Base-by-base conservation (phyloP, 73 alveolate species). In the Paramecium tetraurelia region DNA sequence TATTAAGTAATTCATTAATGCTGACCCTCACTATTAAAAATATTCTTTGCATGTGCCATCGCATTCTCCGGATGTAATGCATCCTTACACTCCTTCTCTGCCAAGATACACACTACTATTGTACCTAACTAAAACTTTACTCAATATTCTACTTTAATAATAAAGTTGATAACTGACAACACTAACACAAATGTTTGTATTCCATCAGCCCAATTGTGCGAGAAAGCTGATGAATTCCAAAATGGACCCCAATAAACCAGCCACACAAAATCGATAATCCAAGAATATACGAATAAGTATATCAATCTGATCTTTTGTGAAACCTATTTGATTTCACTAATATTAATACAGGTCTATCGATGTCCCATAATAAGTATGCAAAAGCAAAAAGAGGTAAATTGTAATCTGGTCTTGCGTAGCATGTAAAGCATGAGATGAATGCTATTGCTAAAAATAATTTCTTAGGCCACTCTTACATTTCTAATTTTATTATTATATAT, bases 321-420 rank as follows among this genome's bases (percentile, higher is more conserved):
- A 31, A 63, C 57, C 94, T 89, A 41, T 27, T 88, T 41, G 8
- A 53, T n/a, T 18, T 18, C 16, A 12, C 18, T n/a, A 68, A 24
- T 1, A 87, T 41, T 18, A n/a, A 43, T 89, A 89, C 94, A 41
- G 94, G 94, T 31, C 87, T 69, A 35, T 48, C 87, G n/a, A 70
- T 70, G 33, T 89, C 94, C 94, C 94, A 89, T 50, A 89, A 83
- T 43, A 89, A 59, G 35, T 89, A 89, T 8, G 94, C 86, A 50
- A 89, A 89, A 21, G 94, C 94, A 72, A 89, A 89, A n/a, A 89
- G 69, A 16, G 94, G 94, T 53, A 89, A 83, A 44, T 89, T 89
- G 63, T 89, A 89, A 83, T 89, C 94, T 70, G 94, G 92, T 89
- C 94, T 89, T n/a, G 94, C 94, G 43, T 89, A 89, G 36, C 94